Evolutionary conservation across 768 basidiomycete species (phyloP).

Genomic region (Mycena filopes): DNA sequence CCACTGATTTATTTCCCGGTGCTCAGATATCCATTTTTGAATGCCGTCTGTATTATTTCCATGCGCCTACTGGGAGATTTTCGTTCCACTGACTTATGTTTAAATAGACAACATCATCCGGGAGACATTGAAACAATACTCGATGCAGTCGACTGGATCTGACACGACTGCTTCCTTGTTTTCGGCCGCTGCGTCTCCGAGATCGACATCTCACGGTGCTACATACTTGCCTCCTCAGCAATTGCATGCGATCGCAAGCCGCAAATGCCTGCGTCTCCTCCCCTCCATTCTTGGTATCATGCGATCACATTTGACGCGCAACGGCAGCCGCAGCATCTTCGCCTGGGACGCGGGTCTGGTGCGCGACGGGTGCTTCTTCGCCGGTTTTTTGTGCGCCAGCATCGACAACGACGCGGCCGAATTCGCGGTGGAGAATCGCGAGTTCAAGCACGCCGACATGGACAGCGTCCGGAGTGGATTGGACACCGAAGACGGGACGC

Average conservation of each 20-base stretch:
- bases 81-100: slow-evolving; percentile 20
- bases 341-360: slow-evolving; percentile 88
- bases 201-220: slow-evolving; percentile 59
- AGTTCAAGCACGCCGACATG: slow-evolving; percentile 46
- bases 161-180: slow-evolving; percentile 43
- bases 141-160: slow-evolving; percentile 41
- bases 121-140: slow-evolving; percentile 78
- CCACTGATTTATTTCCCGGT: slow-evolving; percentile 27
- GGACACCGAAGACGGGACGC: slow-evolving; percentile 56
- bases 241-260: slow-evolving; percentile 59
- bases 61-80: background rate
- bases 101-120: slow-evolving; percentile 83
- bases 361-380: slow-evolving; percentile 91
- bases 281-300: slow-evolving; percentile 63
- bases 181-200: slow-evolving; percentile 57
- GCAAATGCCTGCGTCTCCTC: slow-evolving; percentile 61
- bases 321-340: slow-evolving; percentile 67
- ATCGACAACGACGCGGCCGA: slow-evolving; percentile 59
- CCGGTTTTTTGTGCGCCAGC: slow-evolving; percentile 79
- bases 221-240: slow-evolving; percentile 59
- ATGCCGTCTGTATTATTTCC: slow-evolving; percentile 66
- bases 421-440: slow-evolving; percentile 43
- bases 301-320: slow-evolving; percentile 56
- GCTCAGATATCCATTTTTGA: slow-evolving; percentile 89
- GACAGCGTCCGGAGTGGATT: slow-evolving; percentile 40